phyloP scores from a whole-genome alignment of 345 rosid genomes.

The Sonneratia caseolaris region DNA sequence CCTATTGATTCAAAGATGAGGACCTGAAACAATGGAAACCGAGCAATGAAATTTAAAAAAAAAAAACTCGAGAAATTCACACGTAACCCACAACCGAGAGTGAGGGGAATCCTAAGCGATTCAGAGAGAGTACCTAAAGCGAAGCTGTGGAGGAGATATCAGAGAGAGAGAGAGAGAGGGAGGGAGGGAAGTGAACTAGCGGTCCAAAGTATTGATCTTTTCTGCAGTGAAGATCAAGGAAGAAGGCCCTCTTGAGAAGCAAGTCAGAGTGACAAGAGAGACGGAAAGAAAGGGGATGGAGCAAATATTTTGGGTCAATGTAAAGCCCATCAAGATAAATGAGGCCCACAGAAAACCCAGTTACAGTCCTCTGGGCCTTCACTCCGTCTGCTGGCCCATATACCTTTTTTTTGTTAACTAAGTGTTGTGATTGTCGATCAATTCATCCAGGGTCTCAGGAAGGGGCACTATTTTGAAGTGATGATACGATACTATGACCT shows the following conservation, averaged over 20 bases:
- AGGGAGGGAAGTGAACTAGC: not conserved
- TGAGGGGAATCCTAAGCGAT: not conserved
- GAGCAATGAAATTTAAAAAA: not conserved
- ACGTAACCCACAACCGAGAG: not conserved
- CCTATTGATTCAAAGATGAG: not conserved
- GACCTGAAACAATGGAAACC: not conserved
- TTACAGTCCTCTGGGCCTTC: too few relatives aligned
- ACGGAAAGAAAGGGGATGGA: too few relatives aligned
- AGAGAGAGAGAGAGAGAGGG: not conserved
- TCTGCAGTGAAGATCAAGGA: not conserved
- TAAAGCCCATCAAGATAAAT: too few relatives aligned
- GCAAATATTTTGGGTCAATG: too few relatives aligned
- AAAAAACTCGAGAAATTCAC: not conserved
- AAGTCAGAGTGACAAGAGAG: conserved; percentile 3
- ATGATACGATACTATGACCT: too few relatives aligned
- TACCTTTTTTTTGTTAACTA: too few relatives aligned
- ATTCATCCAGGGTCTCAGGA: too few relatives aligned
- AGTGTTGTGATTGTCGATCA: too few relatives aligned
- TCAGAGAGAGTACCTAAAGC: not conserved
- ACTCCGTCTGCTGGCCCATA: too few relatives aligned
- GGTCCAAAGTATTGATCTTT: not conserved
- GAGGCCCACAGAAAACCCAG: too few relatives aligned
- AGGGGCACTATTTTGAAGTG: too few relatives aligned
- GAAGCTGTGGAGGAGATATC: not conserved
- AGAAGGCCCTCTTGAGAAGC: conserved; percentile 11